A percentile compares a stretch with the other conserved stretches of the same genome.
phyloP scores from a whole-genome alignment of 2,329 filamentous ascomycete species.

The Diaporthe sp. region DNA sequence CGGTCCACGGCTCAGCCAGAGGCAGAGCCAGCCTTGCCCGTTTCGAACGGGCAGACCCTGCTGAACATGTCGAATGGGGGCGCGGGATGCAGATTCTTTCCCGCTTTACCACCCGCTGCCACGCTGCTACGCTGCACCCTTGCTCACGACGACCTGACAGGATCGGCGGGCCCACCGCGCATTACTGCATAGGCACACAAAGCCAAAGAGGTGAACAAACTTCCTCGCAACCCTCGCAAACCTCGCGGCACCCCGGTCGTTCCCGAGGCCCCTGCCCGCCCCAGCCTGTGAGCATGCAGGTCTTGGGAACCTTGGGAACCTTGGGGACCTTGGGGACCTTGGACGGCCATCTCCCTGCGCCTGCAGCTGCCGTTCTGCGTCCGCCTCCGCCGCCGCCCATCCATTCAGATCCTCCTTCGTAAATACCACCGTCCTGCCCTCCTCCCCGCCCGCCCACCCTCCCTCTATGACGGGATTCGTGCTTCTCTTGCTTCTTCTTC shows the following conservation, averaged over 20 bases:
- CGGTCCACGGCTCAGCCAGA: background rate
- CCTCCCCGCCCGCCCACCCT: background rate
- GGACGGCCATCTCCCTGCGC: background rate
- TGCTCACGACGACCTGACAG: slow-evolving; percentile 14
- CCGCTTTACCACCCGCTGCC: slow-evolving; percentile 7
- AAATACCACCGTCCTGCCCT: slow-evolving; percentile 32
- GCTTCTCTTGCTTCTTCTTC: background rate
- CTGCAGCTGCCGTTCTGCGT: slow-evolving; percentile 17
- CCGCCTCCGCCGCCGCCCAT: background rate
- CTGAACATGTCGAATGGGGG: slow-evolving; percentile 15
- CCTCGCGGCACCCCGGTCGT: slow-evolving; percentile 19
- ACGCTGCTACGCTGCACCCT: background rate
- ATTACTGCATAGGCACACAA: no score
- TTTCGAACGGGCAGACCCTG: slow-evolving; percentile 2
- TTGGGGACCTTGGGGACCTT: slow-evolving; percentile 11
- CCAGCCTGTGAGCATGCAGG: slow-evolving; percentile 16
- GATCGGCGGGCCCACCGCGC: slow-evolving; percentile 14
- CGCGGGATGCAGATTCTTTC: slow-evolving; percentile 30
- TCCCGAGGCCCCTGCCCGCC: slow-evolving; percentile 15
- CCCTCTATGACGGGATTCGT: slow-evolving; percentile 24
- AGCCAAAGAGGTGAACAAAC: background rate
- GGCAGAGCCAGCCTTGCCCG: background rate
- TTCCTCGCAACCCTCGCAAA: slow-evolving; percentile 17
- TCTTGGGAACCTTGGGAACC: slow-evolving; percentile 8
- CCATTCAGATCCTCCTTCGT: slow-evolving; percentile 19